Evolutionary conservation across 257 asterid genomes (phyloP).

Genomic region (Solanum dulcamara): DNA sequence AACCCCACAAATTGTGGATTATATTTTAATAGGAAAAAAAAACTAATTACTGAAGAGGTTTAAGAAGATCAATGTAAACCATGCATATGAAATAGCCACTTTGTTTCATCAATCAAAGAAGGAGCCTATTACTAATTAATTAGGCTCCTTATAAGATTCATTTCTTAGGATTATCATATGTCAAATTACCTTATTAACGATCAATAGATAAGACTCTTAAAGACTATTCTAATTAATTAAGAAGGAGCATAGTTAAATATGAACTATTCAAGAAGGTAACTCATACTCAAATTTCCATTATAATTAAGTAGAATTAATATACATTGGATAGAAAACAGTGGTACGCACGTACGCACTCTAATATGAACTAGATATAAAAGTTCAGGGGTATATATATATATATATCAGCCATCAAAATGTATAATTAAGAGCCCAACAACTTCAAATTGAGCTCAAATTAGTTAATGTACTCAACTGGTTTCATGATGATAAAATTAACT

Average conservation of each 20-base stretch:
- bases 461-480: neutral
- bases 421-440: neutral
- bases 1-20: neutral
- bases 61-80: neutral
- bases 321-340: neutral
- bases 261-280: neutral
- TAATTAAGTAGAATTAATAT: neutral
- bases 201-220: neutral
- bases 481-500: neutral
- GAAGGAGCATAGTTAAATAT: neutral
- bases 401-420: neutral
- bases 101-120: no score
- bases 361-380: neutral
- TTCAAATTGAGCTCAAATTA: neutral
- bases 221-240: neutral
- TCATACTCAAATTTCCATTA: neutral
- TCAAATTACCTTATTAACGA: neutral
- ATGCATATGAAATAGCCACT: neutral
- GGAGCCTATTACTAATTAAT: neutral
- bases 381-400: neutral
- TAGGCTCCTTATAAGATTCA: neutral
- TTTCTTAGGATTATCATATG: neutral
- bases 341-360: neutral
- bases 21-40: neutral
- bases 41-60: neutral